Base-by-base conservation (phyloP, 208 protist species). In the Eutreptiella sp. region DNA sequence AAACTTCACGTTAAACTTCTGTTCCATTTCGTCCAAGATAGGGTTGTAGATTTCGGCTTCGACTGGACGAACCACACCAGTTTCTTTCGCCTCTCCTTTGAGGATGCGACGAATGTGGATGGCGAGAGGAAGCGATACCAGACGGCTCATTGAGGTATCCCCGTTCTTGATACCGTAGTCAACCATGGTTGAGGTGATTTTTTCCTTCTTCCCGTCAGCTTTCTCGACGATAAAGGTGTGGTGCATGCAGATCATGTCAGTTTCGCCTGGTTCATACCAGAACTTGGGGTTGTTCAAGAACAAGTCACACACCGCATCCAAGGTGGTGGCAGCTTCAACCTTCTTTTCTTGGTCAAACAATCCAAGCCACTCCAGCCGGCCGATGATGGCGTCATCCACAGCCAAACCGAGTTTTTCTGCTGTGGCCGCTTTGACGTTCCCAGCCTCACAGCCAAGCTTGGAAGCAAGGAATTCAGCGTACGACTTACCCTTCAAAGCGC, bases 181-280 rank as follows among this genome's bases (percentile, higher is more conserved):
- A 19, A 72, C 54, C n/a, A 70, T 45, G 31, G 26, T 52, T 11
- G 64, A 32, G 19, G 23, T 54, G 4, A 54, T 52, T 3, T 39
- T 66, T 21, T 72, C 11, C 26, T n/a, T 66, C 23, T 46, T 57
- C 33, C 62, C 57, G 55, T 66, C 66, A 2, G 29, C 1, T 3
- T 63, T 36, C 38, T 72, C 57, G 31, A 71, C 46, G 2, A 21
- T 14, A 28, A 76, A 75, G 0, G 19, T 24, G 57, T 80, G 73
- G 11, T 77, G 66, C 50, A 79, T 54, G 16, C 79, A 19, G 32
- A 82, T 38, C 54, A 79, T 61, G 53, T 82, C 76, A 29, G 45
- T 60, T 58, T 82, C 73, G 31, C 67, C 73, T 19, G 26, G n/a
- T 11, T 33, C 62, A 34, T 63, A 79, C 47, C 26, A 27, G 19